Percentiles rank a stretch among this genome's conserved stretches.
Conservation (phyloP, 768 basidiomycete genomes). For the Botryobasidium botryosum region DNA sequence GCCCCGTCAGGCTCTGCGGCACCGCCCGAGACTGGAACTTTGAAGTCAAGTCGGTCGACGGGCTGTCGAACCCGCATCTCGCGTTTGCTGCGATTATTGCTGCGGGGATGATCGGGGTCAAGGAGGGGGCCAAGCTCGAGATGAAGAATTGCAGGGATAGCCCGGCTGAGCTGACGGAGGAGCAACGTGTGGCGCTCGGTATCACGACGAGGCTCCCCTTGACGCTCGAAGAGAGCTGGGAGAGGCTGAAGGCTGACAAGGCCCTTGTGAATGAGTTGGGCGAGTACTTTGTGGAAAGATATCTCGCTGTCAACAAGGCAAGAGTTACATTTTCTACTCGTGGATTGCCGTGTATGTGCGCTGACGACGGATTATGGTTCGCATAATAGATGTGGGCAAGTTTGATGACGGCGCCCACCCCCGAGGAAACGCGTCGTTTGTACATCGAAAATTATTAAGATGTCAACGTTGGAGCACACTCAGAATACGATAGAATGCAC, state of each 20-base stretch:
- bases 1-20: constrained; percentile 42
- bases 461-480: no score
- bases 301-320: constrained; percentile 37
- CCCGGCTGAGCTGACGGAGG: constrained; percentile 30
- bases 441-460: no score
- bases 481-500: no score
- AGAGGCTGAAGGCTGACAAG: constrained; percentile 23
- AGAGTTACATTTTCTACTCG: no score
- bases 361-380: no score
- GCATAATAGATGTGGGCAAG: no score
- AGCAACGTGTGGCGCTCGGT: constrained; percentile 28
- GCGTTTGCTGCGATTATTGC: constrained; percentile 39
- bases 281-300: constrained; percentile 28
- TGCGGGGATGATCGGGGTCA: constrained; percentile 36
- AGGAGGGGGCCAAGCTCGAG: constrained; percentile 22
- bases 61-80: constrained; percentile 47
- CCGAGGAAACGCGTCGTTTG: no score
- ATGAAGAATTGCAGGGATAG: no score
- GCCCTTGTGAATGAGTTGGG: constrained; percentile 29
- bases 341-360: no score
- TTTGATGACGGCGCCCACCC: no score
- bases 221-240: constrained; percentile 32
- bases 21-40: no score
- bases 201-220: constrained; percentile 35
- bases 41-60: constrained; percentile 46